These are phyloP conservation scores for Boletus bicolor DNA, from an alignment of 768 basidiomycete species.

Conservation along the genomic window DNA sequence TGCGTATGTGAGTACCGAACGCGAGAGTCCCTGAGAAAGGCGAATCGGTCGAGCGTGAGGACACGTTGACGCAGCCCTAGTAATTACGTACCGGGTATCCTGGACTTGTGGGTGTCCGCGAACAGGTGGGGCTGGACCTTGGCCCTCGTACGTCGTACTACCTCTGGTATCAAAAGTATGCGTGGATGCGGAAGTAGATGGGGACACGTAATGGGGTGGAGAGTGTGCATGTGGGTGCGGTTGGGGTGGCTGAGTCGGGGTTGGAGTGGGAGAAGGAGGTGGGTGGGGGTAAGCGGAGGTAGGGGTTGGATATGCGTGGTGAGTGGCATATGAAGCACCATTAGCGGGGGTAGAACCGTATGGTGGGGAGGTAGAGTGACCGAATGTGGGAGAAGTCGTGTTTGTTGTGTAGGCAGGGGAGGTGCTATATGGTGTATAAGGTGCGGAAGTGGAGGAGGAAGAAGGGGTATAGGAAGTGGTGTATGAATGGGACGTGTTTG, in stretches of 20 bases:
- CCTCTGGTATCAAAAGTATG: slow-evolving; percentile 24
- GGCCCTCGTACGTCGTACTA: slow-evolving; percentile 17
- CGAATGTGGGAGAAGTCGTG: slow-evolving; percentile 25
- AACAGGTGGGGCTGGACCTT: slow-evolving; percentile 8
- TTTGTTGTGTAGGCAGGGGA: slow-evolving; percentile 20
- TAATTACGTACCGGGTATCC: slow-evolving; percentile 23
- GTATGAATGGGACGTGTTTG: slow-evolving; percentile 17
- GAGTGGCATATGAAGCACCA: slow-evolving; percentile 14
- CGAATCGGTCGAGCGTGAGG: slow-evolving; percentile 11
- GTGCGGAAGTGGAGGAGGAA: slow-evolving; percentile 16
- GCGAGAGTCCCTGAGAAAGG: slow-evolving; percentile 23
- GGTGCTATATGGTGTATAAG: slow-evolving; percentile 21
- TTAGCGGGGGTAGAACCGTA: slow-evolving; percentile 16
- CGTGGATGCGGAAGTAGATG: slow-evolving; percentile 16
- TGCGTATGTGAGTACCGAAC: slow-evolving; percentile 21
- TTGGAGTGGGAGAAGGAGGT: slow-evolving; percentile 30
- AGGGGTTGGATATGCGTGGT: slow-evolving; percentile 21
- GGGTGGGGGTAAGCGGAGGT: slow-evolving; percentile 29
- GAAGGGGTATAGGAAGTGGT: slow-evolving; percentile 12
- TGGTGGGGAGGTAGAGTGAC: slow-evolving; percentile 19
- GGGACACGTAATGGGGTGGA: slow-evolving; percentile 20
- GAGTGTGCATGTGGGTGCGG: slow-evolving; percentile 19
- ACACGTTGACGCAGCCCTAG: neutral
- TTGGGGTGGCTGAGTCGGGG: slow-evolving; percentile 27
- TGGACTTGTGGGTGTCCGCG: slow-evolving; percentile 22